Evolutionary conservation across 768 basidiomycete species (phyloP).

Genomic region (Hygrocybe coccinea): DNA sequence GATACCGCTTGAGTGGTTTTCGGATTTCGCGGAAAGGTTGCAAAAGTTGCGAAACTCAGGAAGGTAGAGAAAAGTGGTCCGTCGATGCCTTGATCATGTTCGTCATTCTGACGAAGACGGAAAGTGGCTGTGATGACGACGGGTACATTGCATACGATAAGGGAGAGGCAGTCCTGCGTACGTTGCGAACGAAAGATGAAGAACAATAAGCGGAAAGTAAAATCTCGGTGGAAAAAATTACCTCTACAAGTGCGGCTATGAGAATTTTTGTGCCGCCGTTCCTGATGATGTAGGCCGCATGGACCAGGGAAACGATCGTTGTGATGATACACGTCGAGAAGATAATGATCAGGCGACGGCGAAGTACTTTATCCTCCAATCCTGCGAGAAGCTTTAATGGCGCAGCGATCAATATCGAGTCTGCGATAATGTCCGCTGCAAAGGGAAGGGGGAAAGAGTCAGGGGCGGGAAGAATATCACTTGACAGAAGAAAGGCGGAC

Average conservation of each 20-base stretch:
- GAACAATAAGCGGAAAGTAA: background rate
- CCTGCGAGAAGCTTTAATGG: conserved; percentile 44
- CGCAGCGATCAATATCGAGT: conserved; percentile 40
- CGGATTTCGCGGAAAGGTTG: too few species aligned
- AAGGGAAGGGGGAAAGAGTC: too few species aligned
- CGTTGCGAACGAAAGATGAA: too few species aligned
- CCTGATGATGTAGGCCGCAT: conserved; percentile 38
- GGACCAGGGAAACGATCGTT: conserved; percentile 43
- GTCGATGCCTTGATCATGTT: too few species aligned
- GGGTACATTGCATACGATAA: conserved; percentile 39
- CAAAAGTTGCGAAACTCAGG: too few species aligned
- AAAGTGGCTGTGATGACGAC: conserved; percentile 30
- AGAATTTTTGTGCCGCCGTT: conserved; percentile 27
- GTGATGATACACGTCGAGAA: conserved; percentile 53
- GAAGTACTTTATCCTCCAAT: conserved; percentile 37
- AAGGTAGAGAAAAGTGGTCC: too few species aligned
- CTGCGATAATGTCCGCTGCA: conserved; percentile 45
- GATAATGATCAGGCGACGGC: conserved; percentile 41
- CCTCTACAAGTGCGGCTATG: conserved; percentile 44
- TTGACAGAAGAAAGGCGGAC: conserved; percentile 23
- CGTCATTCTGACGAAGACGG: background rate
- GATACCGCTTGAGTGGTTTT: too few species aligned
- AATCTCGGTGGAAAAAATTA: conserved; percentile 18
- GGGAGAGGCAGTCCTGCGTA: conserved; percentile 29
- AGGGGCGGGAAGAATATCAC: too few species aligned